Conservation (phyloP, 2,329 filamentous ascomycete species). For the Penicillium freii region DNA sequence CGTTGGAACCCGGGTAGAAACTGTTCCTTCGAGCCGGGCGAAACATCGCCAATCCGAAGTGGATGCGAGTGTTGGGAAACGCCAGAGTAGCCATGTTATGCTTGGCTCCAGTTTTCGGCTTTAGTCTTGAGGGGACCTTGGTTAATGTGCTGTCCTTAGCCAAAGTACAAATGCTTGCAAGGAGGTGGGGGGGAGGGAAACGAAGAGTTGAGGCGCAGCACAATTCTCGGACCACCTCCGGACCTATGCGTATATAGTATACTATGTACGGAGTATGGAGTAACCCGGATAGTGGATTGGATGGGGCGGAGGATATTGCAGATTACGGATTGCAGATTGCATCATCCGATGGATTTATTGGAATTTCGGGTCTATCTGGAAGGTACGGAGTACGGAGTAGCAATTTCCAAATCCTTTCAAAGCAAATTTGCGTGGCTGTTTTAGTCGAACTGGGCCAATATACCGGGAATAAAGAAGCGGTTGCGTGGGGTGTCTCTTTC, state of each 20-base stretch:
- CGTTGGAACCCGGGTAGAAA: background rate
- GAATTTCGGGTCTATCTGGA: background rate
- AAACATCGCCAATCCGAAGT: constrained; percentile 3
- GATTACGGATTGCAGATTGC: background rate
- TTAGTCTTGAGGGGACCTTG: background rate
- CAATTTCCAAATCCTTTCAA: background rate
- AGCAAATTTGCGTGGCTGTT: background rate
- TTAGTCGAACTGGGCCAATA: background rate
- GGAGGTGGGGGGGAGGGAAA: background rate
- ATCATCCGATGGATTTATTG: background rate
- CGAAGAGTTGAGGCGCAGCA: background rate
- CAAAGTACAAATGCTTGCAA: constrained; percentile 1
- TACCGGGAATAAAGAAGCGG: background rate
- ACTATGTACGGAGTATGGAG: too few relatives aligned
- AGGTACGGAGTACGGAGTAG: background rate
- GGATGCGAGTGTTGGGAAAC: background rate
- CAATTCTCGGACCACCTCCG: background rate
- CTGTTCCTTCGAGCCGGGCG: background rate
- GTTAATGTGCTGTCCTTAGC: background rate
- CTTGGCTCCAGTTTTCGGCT: background rate
- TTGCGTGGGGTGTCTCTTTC: background rate
- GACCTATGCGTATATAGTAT: background rate
- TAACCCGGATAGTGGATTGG: background rate
- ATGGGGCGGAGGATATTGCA: background rate
- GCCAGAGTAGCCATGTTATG: background rate